Conservation (phyloP, 345 rosid genomes). For the Toxicodendron radicans region DNA sequence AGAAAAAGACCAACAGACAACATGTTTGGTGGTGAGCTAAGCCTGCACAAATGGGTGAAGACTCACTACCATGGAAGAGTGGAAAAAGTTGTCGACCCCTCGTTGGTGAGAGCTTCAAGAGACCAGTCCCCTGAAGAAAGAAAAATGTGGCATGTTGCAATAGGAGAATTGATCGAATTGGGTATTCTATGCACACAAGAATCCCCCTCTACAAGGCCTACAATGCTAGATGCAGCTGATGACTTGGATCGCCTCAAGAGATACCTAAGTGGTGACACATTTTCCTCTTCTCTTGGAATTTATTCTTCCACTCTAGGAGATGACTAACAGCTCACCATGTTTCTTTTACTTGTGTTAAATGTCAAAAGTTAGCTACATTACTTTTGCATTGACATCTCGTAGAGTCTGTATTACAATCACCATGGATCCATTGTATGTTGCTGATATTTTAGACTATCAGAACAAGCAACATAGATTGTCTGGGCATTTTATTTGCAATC, state of each 20-base stretch:
- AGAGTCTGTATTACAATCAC: too few species aligned
- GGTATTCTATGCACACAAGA: conserved; percentile 63
- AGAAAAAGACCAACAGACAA: conserved; percentile 54
- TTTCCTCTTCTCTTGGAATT: conserved; percentile 54
- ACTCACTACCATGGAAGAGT: conserved; percentile 35
- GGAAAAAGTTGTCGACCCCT: conserved; percentile 47
- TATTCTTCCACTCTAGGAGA: conserved; percentile 45
- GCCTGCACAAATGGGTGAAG: conserved; percentile 55
- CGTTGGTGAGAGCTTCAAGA: conserved; percentile 38
- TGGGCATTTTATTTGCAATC: neutral
- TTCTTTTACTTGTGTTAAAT: conserved; percentile 1
- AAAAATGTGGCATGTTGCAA: conserved; percentile 54
- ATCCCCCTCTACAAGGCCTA: conserved; percentile 52
- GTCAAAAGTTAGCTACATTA: neutral
- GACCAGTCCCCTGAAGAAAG: conserved; percentile 43
- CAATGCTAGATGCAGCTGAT: conserved; percentile 62
- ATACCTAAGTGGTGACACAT: conserved; percentile 49
- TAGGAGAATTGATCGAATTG: conserved; percentile 44
- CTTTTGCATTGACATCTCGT: neutral
- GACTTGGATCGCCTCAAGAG: conserved; percentile 55
- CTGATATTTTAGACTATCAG: too few species aligned
- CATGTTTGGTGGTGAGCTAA: conserved; percentile 42
- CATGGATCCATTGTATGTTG: neutral
- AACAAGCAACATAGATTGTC: neutral
- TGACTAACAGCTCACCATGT: conserved; percentile 21